Base-by-base conservation (phyloP, 192 early-diverging fungal species). In the Coemansia sp. region DNA sequence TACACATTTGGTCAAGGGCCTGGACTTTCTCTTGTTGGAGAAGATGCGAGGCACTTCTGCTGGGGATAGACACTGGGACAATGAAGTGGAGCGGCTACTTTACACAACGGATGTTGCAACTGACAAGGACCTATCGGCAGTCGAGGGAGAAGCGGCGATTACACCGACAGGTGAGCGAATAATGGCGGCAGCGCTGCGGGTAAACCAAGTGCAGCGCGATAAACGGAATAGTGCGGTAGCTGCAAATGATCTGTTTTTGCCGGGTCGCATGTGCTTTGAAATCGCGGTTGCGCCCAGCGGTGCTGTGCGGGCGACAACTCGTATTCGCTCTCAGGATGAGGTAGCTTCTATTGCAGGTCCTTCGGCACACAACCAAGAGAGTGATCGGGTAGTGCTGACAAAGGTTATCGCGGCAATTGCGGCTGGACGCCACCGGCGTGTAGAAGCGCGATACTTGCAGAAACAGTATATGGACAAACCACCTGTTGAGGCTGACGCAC, bases 1-100 rank as follows among this genome's bases (percentile, higher is more conserved):
- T 67, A 96, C 95, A 4, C 95, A 97, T 84, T 73, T 97, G 55
- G 95, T 97, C 21, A 97, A 95, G 62, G 95, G 95, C 29, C 81
- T 97, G 3, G 95, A 97, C 76, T 96, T 82, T 84, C 86, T 92
- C 11, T 84, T 97, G 5, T 82, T 97, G 17, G 76, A 89, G 51
- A 92, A 92, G 74, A 84, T 91, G 5, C 82, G 90, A 21, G 80
- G 75, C 5, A 57, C 80, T 8, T 76, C 67, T 3, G 79, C 84
- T 21, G 63, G 63, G 36, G 72, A 86, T 15, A 83, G 77, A 25
- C 63, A 73, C 14, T 70, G 87, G 15, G 83, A 90, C 32, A 55
- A 57, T 14, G 81, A 84, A 41, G 64, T 76, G 12, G 76, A 78
- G 19, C 45, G 62, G 12, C 46, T 81, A 15, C 70, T 73, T 53